Base-by-base conservation (phyloP, 2,329 filamentous ascomycete genomes). In the Nothopassalora personata region DNA sequence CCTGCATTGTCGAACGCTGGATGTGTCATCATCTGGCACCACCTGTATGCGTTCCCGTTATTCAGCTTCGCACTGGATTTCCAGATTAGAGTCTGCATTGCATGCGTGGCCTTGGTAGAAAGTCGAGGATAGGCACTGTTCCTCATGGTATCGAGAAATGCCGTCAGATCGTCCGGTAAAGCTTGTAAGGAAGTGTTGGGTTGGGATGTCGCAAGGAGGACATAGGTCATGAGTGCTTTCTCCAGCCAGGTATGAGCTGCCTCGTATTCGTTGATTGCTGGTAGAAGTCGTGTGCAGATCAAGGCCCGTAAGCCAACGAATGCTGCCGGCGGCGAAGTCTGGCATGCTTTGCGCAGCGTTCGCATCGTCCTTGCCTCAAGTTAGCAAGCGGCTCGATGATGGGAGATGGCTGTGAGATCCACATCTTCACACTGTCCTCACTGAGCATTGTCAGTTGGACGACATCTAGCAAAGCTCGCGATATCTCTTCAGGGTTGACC, bases 11-110 rank as follows among this genome's bases (percentile, higher is more conserved):
- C 75, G 64, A 97, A 91, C 0, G 90, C 68, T 0, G 77, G 71
- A 67, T 91, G 86, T 11, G 88, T 77, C 0, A 88, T 86, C 18
- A 91, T 70, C 7, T 73, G 79, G 66, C 90, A 95, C 91, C 90
- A 97, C 30, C 36, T 27, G 11, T 62, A 27, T 9, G 56, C 58
- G 10, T 43, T 28, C 19, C 34, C 23, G 9, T 43, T 51, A n/a
- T 56, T 45, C 5, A 58, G 23, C 9, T 46, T 49, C 5, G 52
- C 58, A 8, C 60, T 60, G 4, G 57, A 83, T 73, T 91, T 94
- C 91, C 91, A 97, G 3, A 96, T 75, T 3, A 96, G 73, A 34
- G 84, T 88, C 65, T 90, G 87, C 6, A 83, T 82, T 34, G 87
- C 86, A 62, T 85, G 83, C 11, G 88, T 84, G 5, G 85, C 85